Evolutionary conservation across 306 rosid species (phyloP).

Genomic region (Cucurbita maxima): DNA sequence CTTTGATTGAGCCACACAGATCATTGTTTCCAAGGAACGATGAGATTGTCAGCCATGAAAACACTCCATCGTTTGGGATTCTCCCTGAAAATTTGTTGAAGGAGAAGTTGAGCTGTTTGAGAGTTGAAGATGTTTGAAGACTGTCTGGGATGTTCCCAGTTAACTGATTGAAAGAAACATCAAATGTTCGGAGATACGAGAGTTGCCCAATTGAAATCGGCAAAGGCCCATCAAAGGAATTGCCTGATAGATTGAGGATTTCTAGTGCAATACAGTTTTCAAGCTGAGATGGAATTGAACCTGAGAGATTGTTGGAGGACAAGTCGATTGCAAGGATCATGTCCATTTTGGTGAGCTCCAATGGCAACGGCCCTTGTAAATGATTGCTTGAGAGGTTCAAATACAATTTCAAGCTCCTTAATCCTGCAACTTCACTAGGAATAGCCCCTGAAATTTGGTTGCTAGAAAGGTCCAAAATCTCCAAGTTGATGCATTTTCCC

Average conservation of each 20-base stretch:
- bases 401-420: constrained; percentile 80
- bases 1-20: constrained; percentile 54
- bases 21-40: constrained; percentile 50
- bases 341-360: constrained; percentile 87
- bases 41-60: constrained; percentile 38
- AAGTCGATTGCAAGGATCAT: constrained; percentile 80
- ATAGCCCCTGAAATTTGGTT: constrained; percentile 53
- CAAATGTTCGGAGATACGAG: constrained; percentile 46
- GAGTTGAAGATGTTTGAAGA: constrained; percentile 42
- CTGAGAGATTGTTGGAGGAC: constrained; percentile 60
- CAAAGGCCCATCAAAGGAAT: constrained; percentile 50
- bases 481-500: constrained; percentile 64
- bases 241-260: constrained; percentile 55
- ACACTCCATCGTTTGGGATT: constrained; percentile 45
- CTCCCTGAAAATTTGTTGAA: constrained; percentile 63
- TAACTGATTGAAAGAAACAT: constrained; percentile 60
- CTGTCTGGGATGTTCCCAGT: constrained; percentile 47
- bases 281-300: constrained; percentile 66
- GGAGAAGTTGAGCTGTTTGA: constrained; percentile 55
- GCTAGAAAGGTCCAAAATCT: constrained; percentile 70
- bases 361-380: constrained; percentile 50
- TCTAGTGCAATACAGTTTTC: constrained; percentile 74
- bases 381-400: constrained; percentile 61
- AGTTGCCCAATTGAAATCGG: constrained; percentile 58
- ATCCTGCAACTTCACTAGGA: constrained; percentile 70